Evolutionary conservation across 129 eudicot species (phyloP).

Genomic region (Flaveria brownii): DNA sequence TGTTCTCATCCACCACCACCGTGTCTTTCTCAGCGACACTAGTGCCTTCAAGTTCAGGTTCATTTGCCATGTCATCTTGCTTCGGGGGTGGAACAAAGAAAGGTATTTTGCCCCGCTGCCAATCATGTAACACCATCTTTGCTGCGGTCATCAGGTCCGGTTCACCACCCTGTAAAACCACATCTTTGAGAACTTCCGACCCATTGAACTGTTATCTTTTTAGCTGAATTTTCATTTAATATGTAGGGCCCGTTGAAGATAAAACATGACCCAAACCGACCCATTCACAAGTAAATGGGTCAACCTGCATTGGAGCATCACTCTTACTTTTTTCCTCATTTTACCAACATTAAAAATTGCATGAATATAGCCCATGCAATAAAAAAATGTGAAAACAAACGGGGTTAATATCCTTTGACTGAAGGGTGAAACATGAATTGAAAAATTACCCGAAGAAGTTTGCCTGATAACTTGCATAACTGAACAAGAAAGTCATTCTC

Average conservation of each 20-base stretch:
- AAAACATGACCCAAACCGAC: neutral
- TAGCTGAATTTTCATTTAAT: neutral
- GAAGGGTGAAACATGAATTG: neutral
- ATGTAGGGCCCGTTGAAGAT: neutral
- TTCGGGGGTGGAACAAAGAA: conserved; percentile 91
- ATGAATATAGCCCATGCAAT: neutral
- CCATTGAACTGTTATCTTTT: neutral
- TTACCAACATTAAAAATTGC: neutral
- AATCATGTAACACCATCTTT: conserved; percentile 93
- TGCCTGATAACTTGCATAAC: conserved; percentile 84
- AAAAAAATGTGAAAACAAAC: neutral
- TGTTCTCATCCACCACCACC: conserved; percentile 39
- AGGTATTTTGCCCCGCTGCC: conserved; percentile 99
- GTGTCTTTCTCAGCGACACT: conserved; percentile 37
- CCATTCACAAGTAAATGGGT: neutral
- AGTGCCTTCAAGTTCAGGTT: conserved; percentile 14
- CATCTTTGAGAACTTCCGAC: neutral
- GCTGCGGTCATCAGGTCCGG: conserved; percentile 94
- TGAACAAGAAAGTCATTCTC: conserved; percentile 86
- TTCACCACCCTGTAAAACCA: conserved; percentile 77
- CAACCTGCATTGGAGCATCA: neutral
- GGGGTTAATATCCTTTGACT: neutral
- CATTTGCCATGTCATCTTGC: conserved; percentile 46
- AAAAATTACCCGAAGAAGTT: conserved; percentile 71
- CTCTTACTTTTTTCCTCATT: neutral